These are phyloP conservation scores for Entomortierella parvispora DNA, from an alignment of 192 early-diverging fungal species.

Conservation along the genomic window DNA sequence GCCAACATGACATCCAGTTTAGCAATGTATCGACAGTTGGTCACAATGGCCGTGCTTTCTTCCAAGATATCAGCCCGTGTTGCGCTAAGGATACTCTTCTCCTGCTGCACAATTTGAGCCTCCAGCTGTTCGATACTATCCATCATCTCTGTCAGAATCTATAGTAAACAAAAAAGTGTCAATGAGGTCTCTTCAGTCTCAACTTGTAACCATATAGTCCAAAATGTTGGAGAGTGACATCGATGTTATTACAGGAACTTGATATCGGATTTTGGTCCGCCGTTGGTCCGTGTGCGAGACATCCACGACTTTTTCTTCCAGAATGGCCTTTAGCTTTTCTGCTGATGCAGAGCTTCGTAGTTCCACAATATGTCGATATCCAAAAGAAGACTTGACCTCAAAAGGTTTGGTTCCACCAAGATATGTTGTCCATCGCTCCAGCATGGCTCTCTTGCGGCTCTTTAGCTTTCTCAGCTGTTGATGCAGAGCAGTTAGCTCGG, in stretches of 20 bases:
- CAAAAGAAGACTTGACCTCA: conserved; percentile 49
- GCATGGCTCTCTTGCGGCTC: conserved; percentile 2
- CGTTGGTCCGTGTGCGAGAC: conserved; percentile 39
- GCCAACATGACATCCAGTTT: conserved; percentile 75
- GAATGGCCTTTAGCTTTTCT: conserved; percentile 13
- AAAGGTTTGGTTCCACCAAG: conserved; percentile 36
- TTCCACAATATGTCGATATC: conserved; percentile 47
- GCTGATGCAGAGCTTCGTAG: conserved; percentile 29
- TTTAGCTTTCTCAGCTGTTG: conserved; percentile 15
- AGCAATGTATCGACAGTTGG: conserved; percentile 69
- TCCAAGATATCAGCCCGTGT: conserved; percentile 54
- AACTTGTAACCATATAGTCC: no score
- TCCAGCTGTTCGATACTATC: conserved; percentile 39
- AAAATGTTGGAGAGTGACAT: not conserved
- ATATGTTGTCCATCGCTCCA: conserved; percentile 28
- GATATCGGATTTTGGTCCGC: conserved; percentile 31
- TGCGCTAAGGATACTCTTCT: conserved; percentile 36
- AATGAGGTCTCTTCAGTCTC: no score
- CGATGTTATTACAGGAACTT: conserved; percentile 29
- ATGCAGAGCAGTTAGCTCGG: conserved; percentile 22
- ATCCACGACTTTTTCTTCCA: conserved; percentile 32
- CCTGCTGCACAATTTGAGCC: conserved; percentile 36
- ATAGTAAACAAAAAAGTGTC: not conserved
- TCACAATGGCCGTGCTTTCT: conserved; percentile 63
- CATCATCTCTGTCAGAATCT: conserved; percentile 28